Evolutionary conservation across 2,329 filamentous ascomycete genomes (phyloP).

Genomic region (Alternaria conjuncta): DNA sequence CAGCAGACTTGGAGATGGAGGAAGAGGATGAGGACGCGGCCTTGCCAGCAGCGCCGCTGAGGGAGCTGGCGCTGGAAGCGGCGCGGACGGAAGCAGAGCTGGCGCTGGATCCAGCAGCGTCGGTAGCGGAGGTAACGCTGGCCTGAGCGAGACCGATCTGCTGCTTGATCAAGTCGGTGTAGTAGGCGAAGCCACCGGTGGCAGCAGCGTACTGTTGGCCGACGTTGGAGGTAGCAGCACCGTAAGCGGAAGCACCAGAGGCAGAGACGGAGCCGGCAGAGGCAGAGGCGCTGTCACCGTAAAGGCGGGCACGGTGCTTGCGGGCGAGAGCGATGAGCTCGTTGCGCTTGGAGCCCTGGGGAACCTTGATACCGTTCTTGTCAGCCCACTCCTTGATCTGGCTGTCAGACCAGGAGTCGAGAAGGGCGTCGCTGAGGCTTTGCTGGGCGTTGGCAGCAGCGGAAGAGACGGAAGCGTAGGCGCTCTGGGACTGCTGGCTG

Average conservation of each 20-base stretch:
- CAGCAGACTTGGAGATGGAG: conserved; percentile 40
- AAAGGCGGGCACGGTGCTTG: conserved; percentile 78
- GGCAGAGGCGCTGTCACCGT: conserved; percentile 66
- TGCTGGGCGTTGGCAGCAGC: conserved; percentile 67
- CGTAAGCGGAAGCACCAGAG: conserved; percentile 62
- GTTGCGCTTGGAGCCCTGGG: conserved; percentile 88
- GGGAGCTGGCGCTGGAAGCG: conserved; percentile 28
- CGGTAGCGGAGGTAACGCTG: conserved; percentile 75
- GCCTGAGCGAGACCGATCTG: conserved; percentile 56
- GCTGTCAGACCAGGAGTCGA: conserved; percentile 88
- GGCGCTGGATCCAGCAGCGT: conserved; percentile 38
- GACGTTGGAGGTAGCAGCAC: conserved; percentile 52
- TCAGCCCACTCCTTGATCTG: conserved; percentile 92
- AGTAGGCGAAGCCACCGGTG: conserved; percentile 56
- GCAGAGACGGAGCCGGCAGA: conserved; percentile 44
- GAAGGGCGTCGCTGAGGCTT: conserved; percentile 79
- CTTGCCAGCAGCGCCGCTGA: conserved; percentile 29
- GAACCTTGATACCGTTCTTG: conserved; percentile 86
- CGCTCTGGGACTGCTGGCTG: conserved; percentile 69
- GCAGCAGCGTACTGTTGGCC: conserved; percentile 52
- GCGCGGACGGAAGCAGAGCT: conserved; percentile 21
- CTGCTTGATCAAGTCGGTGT: conserved; percentile 53
- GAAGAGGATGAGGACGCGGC: conserved; percentile 45
- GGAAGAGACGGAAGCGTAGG: conserved; percentile 51
- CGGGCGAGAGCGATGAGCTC: conserved; percentile 89